These are phyloP conservation scores for Candida glaebosa DNA, from an alignment of 805 yeast species.

Conservation along the genomic window DNA sequence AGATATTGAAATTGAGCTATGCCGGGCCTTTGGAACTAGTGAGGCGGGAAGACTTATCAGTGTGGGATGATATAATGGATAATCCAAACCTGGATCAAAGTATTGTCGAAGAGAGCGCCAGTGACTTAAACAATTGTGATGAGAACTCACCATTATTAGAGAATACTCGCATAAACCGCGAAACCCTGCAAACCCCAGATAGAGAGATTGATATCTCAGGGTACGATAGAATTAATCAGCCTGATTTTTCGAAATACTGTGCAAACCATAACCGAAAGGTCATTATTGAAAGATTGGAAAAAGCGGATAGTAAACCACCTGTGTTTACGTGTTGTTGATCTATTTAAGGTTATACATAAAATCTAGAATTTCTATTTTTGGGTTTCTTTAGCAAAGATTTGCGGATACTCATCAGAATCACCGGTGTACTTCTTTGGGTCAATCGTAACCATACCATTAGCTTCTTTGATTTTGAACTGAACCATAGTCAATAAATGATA, in stretches of 20 bases:
- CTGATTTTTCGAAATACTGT: slow-evolving; percentile 9
- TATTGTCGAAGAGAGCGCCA: slow-evolving; percentile 10
- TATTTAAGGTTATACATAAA: too few relatives aligned
- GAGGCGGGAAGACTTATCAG: slow-evolving; percentile 51
- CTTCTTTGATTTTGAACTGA: slow-evolving; percentile 62
- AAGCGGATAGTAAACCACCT: slow-evolving; percentile 54
- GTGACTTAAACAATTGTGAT: not conserved
- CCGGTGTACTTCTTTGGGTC: slow-evolving; percentile 9
- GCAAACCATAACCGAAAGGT: slow-evolving; percentile 38
- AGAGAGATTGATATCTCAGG: slow-evolving; percentile 4
- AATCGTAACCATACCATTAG: slow-evolving; percentile 33
- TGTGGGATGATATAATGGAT: slow-evolving; percentile 60
- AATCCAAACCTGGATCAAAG: slow-evolving; percentile 40
- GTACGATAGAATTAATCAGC: slow-evolving; percentile 4
- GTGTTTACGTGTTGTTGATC: slow-evolving; percentile 63
- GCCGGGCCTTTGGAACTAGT: slow-evolving; percentile 70
- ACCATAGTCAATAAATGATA: slow-evolving; percentile 58
- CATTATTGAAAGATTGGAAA: slow-evolving; percentile 57
- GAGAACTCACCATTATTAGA: slow-evolving; percentile 8
- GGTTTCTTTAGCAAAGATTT: slow-evolving; percentile 9
- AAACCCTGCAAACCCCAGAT: not conserved
- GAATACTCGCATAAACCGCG: not conserved
- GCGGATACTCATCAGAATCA: slow-evolving; percentile 9
- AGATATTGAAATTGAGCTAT: slow-evolving; percentile 50
- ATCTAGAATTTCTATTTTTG: not conserved